Conservation (phyloP, 805 yeast genomes). For the Kluyveromyces lactis region DNA sequence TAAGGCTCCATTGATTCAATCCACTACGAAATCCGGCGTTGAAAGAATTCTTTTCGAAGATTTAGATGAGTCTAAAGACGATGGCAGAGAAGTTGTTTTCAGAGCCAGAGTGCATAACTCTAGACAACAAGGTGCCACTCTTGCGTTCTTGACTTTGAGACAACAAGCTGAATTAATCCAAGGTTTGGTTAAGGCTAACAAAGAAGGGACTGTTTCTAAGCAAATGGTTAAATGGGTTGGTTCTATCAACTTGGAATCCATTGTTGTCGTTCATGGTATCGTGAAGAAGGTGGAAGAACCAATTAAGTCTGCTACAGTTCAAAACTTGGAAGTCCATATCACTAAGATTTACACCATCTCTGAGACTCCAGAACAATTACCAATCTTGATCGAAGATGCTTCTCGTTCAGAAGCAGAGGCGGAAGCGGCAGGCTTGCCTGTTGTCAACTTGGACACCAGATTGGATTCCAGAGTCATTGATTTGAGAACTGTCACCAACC, state of each 20-base stretch:
- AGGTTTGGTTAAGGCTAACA: constrained; percentile 72
- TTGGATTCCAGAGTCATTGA: constrained; percentile 93
- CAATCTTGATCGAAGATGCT: constrained; percentile 94
- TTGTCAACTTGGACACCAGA: constrained; percentile 93
- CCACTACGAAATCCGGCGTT: constrained; percentile 57
- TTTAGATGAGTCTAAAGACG: constrained; percentile 37
- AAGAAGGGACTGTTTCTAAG: constrained; percentile 66
- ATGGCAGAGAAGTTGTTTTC: constrained; percentile 71
- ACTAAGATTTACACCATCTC: constrained; percentile 66
- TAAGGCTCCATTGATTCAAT: constrained; percentile 77
- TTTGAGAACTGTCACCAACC: constrained; percentile 93
- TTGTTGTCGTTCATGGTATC: constrained; percentile 82
- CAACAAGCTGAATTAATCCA: constrained; percentile 81
- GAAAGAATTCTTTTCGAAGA: constrained; percentile 50
- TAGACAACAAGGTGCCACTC: constrained; percentile 93
- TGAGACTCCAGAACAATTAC: constrained; percentile 87
- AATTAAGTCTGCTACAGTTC: constrained; percentile 84
- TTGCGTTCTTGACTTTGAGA: constrained; percentile 84
- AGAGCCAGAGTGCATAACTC: constrained; percentile 92
- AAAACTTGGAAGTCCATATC: constrained; percentile 79
- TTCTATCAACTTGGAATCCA: constrained; percentile 75
- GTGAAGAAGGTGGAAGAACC: constrained; percentile 80
- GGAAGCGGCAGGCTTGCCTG: constrained; percentile 83
- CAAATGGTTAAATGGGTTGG: constrained; percentile 97
- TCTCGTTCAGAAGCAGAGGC: constrained; percentile 92